A percentile compares a stretch with the other conserved stretches of the same genome.
phyloP scores from a whole-genome alignment of 371 early-diverging fungal species.

The Dichotomocladium elegans region DNA sequence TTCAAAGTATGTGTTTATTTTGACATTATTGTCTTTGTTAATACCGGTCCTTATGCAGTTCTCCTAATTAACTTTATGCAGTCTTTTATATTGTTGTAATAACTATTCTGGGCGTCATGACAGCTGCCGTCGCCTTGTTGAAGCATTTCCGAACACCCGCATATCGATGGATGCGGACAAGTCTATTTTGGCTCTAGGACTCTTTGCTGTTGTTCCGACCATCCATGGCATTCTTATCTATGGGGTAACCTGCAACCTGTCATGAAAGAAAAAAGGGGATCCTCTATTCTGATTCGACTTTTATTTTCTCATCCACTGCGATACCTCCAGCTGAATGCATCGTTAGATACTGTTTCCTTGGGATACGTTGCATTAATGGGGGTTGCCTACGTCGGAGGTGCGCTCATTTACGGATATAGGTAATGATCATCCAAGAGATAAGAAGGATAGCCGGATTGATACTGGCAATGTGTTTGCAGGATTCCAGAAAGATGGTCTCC shows the following conservation, averaged over 20 bases:
- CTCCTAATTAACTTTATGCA: neutral
- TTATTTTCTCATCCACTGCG: neutral
- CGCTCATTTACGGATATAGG: conserved; percentile 76
- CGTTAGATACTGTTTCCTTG: conserved; percentile 56
- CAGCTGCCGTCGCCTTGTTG: conserved; percentile 51
- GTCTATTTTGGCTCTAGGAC: conserved; percentile 72
- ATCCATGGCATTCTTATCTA: conserved; percentile 63
- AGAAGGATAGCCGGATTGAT: neutral
- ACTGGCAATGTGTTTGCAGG: conserved; percentile 7
- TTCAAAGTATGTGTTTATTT: conserved; percentile 13
- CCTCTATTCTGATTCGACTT: neutral
- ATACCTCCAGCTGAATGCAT: conserved; percentile 23
- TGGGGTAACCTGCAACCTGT: conserved; percentile 56
- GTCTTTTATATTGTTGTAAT: conserved; percentile 4
- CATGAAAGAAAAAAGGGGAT: conserved; percentile 4
- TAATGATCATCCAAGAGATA: conserved; percentile 4
- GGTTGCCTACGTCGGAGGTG: conserved; percentile 74
- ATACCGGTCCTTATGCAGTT: neutral
- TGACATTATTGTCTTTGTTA: neutral
- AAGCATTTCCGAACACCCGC: conserved; percentile 68
- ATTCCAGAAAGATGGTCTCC: conserved; percentile 61
- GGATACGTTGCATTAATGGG: conserved; percentile 69
- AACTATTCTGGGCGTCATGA: conserved; percentile 7
- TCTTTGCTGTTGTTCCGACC: conserved; percentile 74
- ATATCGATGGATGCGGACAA: conserved; percentile 76